A percentile compares a stretch with the other conserved stretches of the same genome.
These are phyloP conservation scores for Odontarrhena argentea DNA, from an alignment of 345 rosid genomes.

Conservation along the genomic window DNA sequence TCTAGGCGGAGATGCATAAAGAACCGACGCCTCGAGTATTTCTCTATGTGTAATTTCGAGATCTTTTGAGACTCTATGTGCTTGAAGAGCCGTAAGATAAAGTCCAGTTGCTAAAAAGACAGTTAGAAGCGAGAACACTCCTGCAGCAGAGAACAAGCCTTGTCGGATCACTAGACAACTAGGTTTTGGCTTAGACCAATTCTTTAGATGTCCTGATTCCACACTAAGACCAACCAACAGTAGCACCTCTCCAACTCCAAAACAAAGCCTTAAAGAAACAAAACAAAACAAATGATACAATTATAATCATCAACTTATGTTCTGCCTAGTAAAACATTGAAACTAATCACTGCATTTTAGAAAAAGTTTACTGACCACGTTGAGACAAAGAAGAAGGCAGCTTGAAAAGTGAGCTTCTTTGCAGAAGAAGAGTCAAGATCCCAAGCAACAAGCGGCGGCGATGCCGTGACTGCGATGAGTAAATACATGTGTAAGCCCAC, in stretches of 20 bases:
- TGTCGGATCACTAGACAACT: conserved; percentile 61
- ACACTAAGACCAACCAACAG: conserved; percentile 74
- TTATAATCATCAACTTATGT: neutral
- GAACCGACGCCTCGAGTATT: conserved; percentile 55
- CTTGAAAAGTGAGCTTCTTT: conserved; percentile 60
- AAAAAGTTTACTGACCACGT: conserved; percentile 57
- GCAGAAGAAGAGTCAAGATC: conserved; percentile 49
- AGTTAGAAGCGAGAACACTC: conserved; percentile 61
- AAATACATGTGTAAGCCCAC: conserved; percentile 67
- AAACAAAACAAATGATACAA: neutral
- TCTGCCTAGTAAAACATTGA: neutral
- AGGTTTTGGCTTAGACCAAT: conserved; percentile 75
- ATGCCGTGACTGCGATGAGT: conserved; percentile 64
- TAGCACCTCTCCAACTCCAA: conserved; percentile 75
- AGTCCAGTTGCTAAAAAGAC: conserved; percentile 71
- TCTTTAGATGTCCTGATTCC: conserved; percentile 85
- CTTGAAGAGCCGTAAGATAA: conserved; percentile 74
- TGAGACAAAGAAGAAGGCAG: conserved; percentile 73
- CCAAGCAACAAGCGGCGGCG: conserved; percentile 59
- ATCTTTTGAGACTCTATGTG: conserved; percentile 55
- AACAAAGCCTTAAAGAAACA: conserved; percentile 57
- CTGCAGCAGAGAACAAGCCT: conserved; percentile 87
- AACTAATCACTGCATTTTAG: neutral
- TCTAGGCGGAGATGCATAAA: conserved; percentile 66
- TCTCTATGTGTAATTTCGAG: conserved; percentile 54